Conservation (phyloP, 192 early-diverging fungal species). For the Rhizoclosmatium globosum region DNA sequence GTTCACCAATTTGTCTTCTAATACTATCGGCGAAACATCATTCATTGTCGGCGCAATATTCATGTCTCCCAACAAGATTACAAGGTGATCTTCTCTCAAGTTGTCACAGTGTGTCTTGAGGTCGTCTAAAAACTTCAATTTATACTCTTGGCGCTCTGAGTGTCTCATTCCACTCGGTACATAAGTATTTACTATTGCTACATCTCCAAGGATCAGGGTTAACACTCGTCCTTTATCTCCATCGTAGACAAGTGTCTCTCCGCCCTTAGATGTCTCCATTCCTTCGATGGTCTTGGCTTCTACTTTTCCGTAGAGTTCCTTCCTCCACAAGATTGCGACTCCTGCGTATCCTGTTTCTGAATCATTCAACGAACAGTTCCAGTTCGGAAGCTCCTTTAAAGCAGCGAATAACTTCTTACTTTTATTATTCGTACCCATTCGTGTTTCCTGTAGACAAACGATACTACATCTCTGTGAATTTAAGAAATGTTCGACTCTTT, state of each 20-base stretch:
- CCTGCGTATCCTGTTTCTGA: not conserved
- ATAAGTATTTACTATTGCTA: slow-evolving; percentile 7
- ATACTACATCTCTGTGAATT: not conserved
- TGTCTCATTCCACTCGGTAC: slow-evolving; percentile 1
- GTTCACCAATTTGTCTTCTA: not conserved
- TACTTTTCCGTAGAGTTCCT: not conserved
- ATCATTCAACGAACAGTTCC: not conserved
- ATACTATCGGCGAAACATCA: not conserved
- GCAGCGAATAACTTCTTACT: not conserved
- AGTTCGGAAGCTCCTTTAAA: not conserved
- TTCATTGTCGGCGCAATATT: not conserved
- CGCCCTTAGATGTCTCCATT: not conserved
- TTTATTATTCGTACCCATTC: not conserved
- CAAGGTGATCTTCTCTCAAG: not conserved
- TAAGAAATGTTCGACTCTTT: not conserved
- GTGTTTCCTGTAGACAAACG: slow-evolving; percentile 13
- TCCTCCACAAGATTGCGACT: not conserved
- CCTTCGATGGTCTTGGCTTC: no score
- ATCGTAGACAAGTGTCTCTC: no score
- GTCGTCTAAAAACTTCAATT: not conserved
- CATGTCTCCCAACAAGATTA: slow-evolving; percentile 6
- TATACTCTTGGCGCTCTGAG: not conserved
- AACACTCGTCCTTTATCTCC: not conserved
- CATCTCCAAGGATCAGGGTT: not conserved
- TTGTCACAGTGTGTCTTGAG: not conserved